A percentile compares a stretch with the other conserved stretches of the same genome.
Conservation (phyloP, 202 grass and related monocot genomes). For the Saccharum hybrid region DNA sequence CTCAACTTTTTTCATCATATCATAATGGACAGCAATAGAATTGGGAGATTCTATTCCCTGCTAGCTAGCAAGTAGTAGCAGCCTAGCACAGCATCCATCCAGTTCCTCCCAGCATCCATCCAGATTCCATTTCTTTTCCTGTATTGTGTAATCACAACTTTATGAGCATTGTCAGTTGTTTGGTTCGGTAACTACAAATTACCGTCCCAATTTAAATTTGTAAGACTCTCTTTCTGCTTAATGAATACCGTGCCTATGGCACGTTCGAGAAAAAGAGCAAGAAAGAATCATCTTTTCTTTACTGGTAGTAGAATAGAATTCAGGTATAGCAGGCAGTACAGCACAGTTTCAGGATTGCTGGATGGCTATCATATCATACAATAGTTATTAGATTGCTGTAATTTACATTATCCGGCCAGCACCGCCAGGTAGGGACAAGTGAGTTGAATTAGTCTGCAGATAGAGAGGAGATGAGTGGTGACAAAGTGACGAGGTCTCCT, state of each 20-base stretch:
- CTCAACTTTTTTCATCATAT: background rate
- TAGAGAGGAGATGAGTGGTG: background rate
- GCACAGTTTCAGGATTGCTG: background rate
- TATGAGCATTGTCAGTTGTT: too few species aligned
- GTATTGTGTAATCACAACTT: too few species aligned
- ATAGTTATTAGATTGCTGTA: background rate
- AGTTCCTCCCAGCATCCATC: background rate
- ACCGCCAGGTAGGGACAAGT: background rate
- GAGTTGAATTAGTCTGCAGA: slow-evolving; percentile 32
- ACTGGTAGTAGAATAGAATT: background rate
- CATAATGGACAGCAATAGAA: background rate
- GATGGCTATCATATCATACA: background rate
- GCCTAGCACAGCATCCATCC: slow-evolving; percentile 20
- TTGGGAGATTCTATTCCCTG: slow-evolving; percentile 22
- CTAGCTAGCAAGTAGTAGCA: background rate
- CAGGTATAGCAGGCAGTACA: background rate
- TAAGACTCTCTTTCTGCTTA: too few species aligned
- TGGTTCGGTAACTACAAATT: too few species aligned
- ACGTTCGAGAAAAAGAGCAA: background rate
- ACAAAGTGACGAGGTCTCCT: slow-evolving; percentile 19
- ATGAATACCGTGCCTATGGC: too few species aligned
- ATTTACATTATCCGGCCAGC: background rate
- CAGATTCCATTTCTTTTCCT: too few species aligned
- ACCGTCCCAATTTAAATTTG: too few species aligned
- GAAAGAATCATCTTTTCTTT: background rate